phyloP scores from a whole-genome alignment of 2,329 filamentous ascomycete species.

The Pestalotiopsis sp. region DNA sequence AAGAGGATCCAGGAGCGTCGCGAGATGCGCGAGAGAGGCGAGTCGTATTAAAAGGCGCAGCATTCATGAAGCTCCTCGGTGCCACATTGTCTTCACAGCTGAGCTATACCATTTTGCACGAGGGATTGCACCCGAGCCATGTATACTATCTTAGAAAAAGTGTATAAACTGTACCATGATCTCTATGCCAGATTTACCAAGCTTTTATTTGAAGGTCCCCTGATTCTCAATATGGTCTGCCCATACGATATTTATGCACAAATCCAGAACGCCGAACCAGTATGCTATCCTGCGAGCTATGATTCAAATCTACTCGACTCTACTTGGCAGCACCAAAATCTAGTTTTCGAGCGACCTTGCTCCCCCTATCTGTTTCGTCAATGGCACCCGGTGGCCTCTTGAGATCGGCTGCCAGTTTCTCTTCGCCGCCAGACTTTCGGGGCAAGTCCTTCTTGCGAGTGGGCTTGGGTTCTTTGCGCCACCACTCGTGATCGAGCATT shows the following conservation, averaged over 20 bases:
- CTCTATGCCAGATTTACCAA: neutral
- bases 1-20: slow-evolving; percentile 77
- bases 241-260: neutral
- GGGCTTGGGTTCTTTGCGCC: slow-evolving; percentile 80
- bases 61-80: neutral
- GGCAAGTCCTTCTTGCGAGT: slow-evolving; percentile 83
- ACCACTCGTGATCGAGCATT: slow-evolving; percentile 84
- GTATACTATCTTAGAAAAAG: slow-evolving; percentile 11
- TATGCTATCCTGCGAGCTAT: slow-evolving; percentile 15
- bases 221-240: neutral
- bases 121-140: neutral
- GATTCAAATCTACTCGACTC: slow-evolving; percentile 11
- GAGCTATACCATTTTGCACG: neutral
- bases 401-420: slow-evolving; percentile 81
- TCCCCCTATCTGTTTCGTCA: slow-evolving; percentile 63
- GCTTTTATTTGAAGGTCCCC: neutral
- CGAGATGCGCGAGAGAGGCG: slow-evolving; percentile 52
- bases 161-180: slow-evolving; percentile 14
- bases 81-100: neutral
- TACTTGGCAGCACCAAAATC: slow-evolving; percentile 66
- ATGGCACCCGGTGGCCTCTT: slow-evolving; percentile 75
- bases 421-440: slow-evolving; percentile 70
- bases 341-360: slow-evolving; percentile 81
- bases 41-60: slow-evolving; percentile 17
- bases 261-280: slow-evolving; percentile 20